A percentile compares a stretch with the other conserved stretches of the same genome.
Conservation (phyloP, 176 grass and related monocot species). For the Eragrostis curvula region DNA sequence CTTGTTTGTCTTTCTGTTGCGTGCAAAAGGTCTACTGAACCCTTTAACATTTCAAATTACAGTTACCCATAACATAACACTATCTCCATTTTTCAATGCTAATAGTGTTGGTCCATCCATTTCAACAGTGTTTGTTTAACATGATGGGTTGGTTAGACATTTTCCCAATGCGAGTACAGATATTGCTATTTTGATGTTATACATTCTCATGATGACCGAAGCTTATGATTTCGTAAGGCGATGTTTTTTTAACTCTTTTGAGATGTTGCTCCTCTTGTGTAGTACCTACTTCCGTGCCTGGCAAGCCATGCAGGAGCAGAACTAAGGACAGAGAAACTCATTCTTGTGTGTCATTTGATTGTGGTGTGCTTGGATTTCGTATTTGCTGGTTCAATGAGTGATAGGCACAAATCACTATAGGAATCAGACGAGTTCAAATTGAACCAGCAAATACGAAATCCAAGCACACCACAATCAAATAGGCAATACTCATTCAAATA, state of each 20-base stretch:
- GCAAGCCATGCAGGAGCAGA: background rate
- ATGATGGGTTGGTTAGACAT: background rate
- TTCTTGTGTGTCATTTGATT: background rate
- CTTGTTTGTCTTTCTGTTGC: background rate
- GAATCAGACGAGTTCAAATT: too few species aligned
- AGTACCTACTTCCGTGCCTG: background rate
- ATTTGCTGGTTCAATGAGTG: too few species aligned
- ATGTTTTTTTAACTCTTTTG: background rate
- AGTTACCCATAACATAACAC: background rate
- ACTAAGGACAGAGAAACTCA: background rate
- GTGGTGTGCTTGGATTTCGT: too few species aligned
- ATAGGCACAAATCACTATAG: too few species aligned
- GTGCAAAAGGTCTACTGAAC: background rate
- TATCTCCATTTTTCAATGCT: background rate
- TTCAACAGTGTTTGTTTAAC: background rate
- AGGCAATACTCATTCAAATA: too few species aligned
- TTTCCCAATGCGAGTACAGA: background rate
- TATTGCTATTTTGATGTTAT: background rate
- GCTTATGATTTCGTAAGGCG: background rate
- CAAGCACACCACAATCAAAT: too few species aligned
- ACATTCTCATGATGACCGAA: background rate
- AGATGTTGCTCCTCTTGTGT: background rate
- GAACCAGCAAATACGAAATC: too few species aligned
- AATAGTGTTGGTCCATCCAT: background rate
- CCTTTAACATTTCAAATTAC: background rate